Conservation (phyloP, 352 stramenopile genomes). For the Phytophthora chlamydospora region DNA sequence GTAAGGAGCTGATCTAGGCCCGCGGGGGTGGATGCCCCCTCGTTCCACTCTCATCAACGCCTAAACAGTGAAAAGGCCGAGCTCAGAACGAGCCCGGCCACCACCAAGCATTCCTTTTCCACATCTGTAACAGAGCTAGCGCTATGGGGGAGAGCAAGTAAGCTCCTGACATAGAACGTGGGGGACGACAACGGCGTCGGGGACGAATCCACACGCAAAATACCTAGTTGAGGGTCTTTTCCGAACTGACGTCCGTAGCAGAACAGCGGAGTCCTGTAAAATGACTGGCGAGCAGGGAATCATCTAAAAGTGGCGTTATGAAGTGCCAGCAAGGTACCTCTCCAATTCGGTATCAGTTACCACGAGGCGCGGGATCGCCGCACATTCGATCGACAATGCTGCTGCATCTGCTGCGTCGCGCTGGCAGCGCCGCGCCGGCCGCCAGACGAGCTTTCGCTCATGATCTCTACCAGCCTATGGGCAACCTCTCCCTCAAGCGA, state of each 20-base stretch:
- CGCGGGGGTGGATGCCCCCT: conserved; percentile 30
- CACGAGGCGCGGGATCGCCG: neutral
- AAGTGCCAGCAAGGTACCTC: conserved; percentile 11
- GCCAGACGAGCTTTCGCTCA: neutral
- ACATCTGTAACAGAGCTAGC: conserved; percentile 84
- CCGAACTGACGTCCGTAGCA: conserved; percentile 15
- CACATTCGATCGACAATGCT: conserved; percentile 22
- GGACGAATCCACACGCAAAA: conserved; percentile 15
- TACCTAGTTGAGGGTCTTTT: conserved; percentile 10
- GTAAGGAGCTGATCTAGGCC: conserved; percentile 86
- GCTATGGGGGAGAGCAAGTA: conserved; percentile 73
- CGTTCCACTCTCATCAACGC: conserved; percentile 84
- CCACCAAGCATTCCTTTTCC: conserved; percentile 80
- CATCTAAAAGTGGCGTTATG: conserved; percentile 8
- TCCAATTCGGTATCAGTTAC: conserved; percentile 4
- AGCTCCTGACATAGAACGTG: conserved; percentile 85
- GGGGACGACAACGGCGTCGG: conserved; percentile 4
- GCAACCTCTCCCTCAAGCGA: neutral
- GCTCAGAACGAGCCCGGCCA: conserved; percentile 72
- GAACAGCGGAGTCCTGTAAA: neutral
- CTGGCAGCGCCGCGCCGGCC: conserved; percentile 9
- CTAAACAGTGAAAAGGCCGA: conserved; percentile 58
- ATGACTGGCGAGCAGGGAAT: conserved; percentile 34
- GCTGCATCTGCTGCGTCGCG: conserved; percentile 24
- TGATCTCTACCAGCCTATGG: conserved; percentile 1